Evolutionary conservation across 371 early-diverging fungal genomes (phyloP), one percentile per base, ranked within the genome.

Genomic region (Batkoa obscura): DNA sequence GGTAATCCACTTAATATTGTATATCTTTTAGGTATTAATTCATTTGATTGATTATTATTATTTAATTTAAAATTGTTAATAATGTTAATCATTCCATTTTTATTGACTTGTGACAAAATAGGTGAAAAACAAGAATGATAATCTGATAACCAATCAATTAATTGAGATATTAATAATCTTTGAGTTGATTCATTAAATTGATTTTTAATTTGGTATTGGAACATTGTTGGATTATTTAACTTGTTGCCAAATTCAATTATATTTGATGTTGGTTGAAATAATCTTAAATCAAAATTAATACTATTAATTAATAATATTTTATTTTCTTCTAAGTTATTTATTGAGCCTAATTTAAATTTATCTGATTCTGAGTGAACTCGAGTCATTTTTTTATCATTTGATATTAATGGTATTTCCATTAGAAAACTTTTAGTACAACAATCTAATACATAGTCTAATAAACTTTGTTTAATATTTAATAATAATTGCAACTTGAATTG

Each of bases 391-490:
- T 38, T 36, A 3, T 53, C 53, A 33, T 39, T 30, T n/a, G 15
- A 15, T n/a, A n/a, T n/a, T 2, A 39, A 37, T 3, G 45, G 45
- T 12, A 53, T 17, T 39, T 53, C 53, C 23, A 37, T 53, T 17
- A 53, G 6, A n/a, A 53, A 53, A 23, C 34, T 53, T 35, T 35
- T 59, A 37, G 56, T 62, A 0, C 65, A 64, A 2, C 61, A 64
- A 66, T 86, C 87, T 23, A 83, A 66, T 9, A 76, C 64, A 57
- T 83, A 86, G 50, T 87, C 86, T 53, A 79, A 80, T 1, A 80
- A 58, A 39, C 73, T 76, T 57, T 82, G 81, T 6, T 66, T 64
- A 55, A 80, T 72, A 45, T 75, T 70, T 42, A 62, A 64, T 32
- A 63, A 63, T n/a, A 83, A 60, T 34, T 72, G 60, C 0, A 72